A percentile compares a stretch with the other conserved stretches of the same genome.
Evolutionary conservation across 495 filamentous ascomycete species (phyloP).

Genomic region (Xylaria sp.): DNA sequence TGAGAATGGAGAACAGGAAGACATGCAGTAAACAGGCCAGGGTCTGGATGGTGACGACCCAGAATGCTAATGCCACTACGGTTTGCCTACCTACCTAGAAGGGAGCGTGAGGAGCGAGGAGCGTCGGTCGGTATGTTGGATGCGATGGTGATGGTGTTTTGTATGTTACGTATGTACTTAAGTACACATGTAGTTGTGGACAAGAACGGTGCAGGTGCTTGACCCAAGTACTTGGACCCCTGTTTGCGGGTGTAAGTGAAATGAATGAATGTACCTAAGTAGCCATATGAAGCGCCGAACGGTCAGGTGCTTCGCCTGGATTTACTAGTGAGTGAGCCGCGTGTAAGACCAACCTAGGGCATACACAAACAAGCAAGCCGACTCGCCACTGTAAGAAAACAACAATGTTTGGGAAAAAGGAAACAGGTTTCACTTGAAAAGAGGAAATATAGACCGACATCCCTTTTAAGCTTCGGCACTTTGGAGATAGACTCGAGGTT

Average conservation of each 20-base stretch:
- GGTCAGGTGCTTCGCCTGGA: constrained; percentile 4
- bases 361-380: not conserved
- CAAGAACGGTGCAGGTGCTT: not conserved
- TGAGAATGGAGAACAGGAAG: not conserved
- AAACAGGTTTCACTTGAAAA: not conserved
- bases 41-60: constrained; percentile 1
- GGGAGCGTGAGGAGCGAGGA: not conserved
- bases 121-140: not conserved
- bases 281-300: not conserved
- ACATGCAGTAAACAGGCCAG: not conserved
- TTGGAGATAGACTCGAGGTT: not conserved
- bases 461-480: not conserved
- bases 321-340: not conserved
- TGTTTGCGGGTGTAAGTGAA: not conserved
- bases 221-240: not conserved
- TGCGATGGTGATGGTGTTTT: not conserved
- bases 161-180: not conserved
- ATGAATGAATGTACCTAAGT: not conserved
- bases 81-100: not conserved
- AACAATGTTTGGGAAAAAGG: not conserved
- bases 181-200: not conserved
- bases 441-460: not conserved
- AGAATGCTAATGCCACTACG: constrained; percentile 8
- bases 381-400: not conserved
- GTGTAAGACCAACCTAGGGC: not conserved